A percentile compares a stretch with the other conserved stretches of the same genome.
Evolutionary conservation across 345 rosid genomes (phyloP).

Genomic region (Bruguiera sexangula): DNA sequence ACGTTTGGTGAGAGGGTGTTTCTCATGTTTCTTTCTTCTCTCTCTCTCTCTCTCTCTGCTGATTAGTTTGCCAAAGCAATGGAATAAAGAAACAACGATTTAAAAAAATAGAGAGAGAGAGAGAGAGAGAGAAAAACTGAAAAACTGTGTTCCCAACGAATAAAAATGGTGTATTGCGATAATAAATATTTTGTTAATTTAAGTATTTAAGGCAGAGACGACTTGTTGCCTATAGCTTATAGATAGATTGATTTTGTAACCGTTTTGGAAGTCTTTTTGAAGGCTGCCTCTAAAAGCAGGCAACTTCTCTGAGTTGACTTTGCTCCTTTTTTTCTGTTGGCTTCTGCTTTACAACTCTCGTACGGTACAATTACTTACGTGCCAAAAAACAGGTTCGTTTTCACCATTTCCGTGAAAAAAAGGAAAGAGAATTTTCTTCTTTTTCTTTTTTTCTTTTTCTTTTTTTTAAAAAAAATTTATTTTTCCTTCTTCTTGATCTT

Average conservation of each 20-base stretch:
- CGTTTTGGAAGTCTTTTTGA: conserved; percentile 8
- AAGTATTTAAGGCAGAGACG: not conserved
- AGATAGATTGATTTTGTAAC: conserved; percentile 15
- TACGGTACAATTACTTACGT: no score
- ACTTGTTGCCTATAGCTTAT: conserved; percentile 9
- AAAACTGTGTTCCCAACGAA: conserved; percentile 9
- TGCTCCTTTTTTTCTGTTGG: no score
- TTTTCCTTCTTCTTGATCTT: no score
- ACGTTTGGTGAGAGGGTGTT: not conserved
- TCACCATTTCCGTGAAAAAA: no score
- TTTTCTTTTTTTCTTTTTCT: no score
- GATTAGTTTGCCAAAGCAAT: conserved; percentile 26
- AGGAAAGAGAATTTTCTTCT: no score
- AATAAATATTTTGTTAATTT: not conserved
- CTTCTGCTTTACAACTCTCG: no score
- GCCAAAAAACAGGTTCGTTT: no score
- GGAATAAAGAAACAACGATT: conserved; percentile 22
- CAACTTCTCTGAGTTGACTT: no score
- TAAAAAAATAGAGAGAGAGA: conserved; percentile 1
- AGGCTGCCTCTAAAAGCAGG: no score
- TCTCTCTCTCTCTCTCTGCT: not conserved
- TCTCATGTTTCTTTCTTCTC: not conserved
- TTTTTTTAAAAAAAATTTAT: no score
- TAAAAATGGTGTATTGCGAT: not conserved
- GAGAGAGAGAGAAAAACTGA: not conserved